Evolutionary conservation across 352 stramenopile species (phyloP), one percentile per base, ranked within the genome.

Genomic region (Blastocystis sp.): DNA sequence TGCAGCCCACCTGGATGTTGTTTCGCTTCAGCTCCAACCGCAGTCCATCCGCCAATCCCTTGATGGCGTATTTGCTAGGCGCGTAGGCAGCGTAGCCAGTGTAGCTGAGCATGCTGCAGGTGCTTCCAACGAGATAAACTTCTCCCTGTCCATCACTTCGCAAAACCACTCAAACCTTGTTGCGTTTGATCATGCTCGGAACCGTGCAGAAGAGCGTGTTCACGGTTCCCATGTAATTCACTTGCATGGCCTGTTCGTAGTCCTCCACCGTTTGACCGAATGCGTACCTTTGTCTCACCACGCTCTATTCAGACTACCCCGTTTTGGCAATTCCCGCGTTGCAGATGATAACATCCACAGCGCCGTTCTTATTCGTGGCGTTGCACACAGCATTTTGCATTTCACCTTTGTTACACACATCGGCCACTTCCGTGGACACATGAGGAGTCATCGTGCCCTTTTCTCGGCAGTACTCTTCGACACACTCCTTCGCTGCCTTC

Each of bases 141-240:
- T 88, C 78, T 64, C 78, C 78, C 48, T 76, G 28, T 28, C 9
- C 2, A 34, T 76, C 10, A 76, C n/a, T 24, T 21, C 4, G 0
- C 42, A 24, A 14, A 54, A 54, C 24, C 34, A 38, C 43, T 11
- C 40, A 1, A 57, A 76, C 66, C 21, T 34, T 14, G 21, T 88
- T 88, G 19, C 78, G 42, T 38, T 61, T 34, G 48, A 88, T 88
- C 78, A 88, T 88, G 7, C 45, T 43, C 24, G 78, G 78, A 77
- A 88, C 78, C 3, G 57, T 48, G 21, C 24, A 40, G 34, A 79
- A 88, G 1, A 88, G 34, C 1, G 68, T 79, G 52, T 88, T 88
- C 68, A 88, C 64, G 3, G 52, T 76, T 54, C 78, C 78, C 64
- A 88, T 79, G 57, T 88, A 88, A 60, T 88, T 88, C 4, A 88